Evolutionary conservation across 495 filamentous ascomycete species (phyloP), one percentile per base, ranked within the genome.

Genomic region (Penicillium samsonianum): DNA sequence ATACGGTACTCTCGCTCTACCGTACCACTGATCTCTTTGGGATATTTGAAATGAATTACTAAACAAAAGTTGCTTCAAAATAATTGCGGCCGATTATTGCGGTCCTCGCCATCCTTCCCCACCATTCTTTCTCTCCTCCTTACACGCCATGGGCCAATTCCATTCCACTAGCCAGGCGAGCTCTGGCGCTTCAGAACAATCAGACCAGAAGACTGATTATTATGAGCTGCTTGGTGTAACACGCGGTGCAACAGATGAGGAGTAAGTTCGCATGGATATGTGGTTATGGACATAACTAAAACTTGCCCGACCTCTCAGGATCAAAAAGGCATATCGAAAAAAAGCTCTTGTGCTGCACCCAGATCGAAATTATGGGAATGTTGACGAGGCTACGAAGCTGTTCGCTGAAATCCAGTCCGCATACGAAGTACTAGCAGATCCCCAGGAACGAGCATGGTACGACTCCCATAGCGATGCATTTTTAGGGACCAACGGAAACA

Each of bases 361-460:
- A 2, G 94, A 99, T 70, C 88, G 93, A 60, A 99, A 99, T 72
- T 90, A 86, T 71, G 89, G 88, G 57, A 87, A 96, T 67, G 85
- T 85, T 50, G 91, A 94, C 59, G 84, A 85, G 58, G 84, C 93
- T 8, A 98, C 94, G 0, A 78, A 74, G 57, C 84, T 86, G 19
- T 99, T 99, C 68, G 91, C 92, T 43, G 91, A 94, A 63, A 82
- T 98, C 23, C 92, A 96, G 68, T 81, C 91, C 10, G 94, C 94
- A 37, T 96, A 98, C 71, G 92, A 98, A 67, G 84, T 98, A 20
- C 86, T 99, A 3, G 95, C 92, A 16, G 95, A 99, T 69, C 85
- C 90, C 8, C 92, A 98, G 69, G 94, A 99, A 69, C 85, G 95
- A 45, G 87, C 92, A 9, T 98, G 94, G 94, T 99, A 99, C 71